phyloP scores from a whole-genome alignment of 768 basidiomycete genomes.

The Pleurotus ostreatus region DNA sequence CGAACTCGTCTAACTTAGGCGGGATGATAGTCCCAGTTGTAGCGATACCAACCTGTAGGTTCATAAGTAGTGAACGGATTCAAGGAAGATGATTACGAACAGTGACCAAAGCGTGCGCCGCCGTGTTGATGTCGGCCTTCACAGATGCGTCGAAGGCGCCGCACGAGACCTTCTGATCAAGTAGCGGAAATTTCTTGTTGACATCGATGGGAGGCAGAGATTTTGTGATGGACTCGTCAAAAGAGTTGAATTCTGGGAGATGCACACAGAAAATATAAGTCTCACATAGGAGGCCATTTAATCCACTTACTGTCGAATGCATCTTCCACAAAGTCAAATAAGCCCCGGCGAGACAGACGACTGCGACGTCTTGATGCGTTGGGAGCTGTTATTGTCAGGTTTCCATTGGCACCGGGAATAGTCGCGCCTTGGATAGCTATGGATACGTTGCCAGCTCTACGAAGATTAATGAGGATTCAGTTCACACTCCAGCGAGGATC shows the following conservation, averaged over 20 bases:
- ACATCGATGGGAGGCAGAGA: constrained; percentile 18
- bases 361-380: constrained; percentile 11
- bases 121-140: constrained; percentile 14
- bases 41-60: constrained; percentile 19
- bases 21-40: constrained; percentile 25
- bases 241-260: constrained; percentile 14
- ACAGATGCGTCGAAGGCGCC: constrained; percentile 14
- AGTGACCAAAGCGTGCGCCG: constrained; percentile 23
- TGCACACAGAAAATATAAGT: not conserved
- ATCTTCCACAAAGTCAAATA: constrained; percentile 14
- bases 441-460: constrained; percentile 5
- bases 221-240: constrained; percentile 16
- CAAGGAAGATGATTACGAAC: not conserved
- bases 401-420: constrained; percentile 14
- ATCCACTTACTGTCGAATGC: constrained; percentile 6
- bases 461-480: not conserved
- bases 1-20: constrained; percentile 24
- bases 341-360: constrained; percentile 12
- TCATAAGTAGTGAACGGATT: not conserved
- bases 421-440: constrained; percentile 15
- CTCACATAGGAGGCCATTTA: not conserved
- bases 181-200: constrained; percentile 16
- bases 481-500: not conserved
- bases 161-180: constrained; percentile 17
- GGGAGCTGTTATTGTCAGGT: constrained; percentile 12